Conservation (phyloP, 345 rosid genomes). For the Lepidium africanum region DNA sequence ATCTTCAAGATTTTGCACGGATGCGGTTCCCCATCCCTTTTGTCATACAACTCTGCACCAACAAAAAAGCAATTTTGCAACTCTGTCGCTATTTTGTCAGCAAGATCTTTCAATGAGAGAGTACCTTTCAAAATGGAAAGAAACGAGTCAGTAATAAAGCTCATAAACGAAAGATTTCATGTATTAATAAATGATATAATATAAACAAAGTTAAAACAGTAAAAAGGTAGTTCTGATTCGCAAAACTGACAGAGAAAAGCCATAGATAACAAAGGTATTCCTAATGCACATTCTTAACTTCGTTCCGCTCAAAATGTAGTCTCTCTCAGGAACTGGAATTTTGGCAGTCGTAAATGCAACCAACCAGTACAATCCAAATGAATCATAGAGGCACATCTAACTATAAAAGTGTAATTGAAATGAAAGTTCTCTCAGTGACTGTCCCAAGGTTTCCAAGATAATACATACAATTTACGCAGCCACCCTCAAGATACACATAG, state of each 20-base stretch:
- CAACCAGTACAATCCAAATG: neutral
- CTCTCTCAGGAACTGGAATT: neutral
- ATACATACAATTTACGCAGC: neutral
- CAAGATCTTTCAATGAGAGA: slow-evolving; percentile 83
- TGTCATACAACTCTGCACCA: slow-evolving; percentile 68
- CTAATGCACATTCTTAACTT: neutral
- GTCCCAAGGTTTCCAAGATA: neutral
- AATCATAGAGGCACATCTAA: slow-evolving; percentile 1
- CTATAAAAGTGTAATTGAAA: neutral
- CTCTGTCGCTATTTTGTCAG: slow-evolving; percentile 52
- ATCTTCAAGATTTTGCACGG: slow-evolving; percentile 62
- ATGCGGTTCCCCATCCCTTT: slow-evolving; percentile 40
- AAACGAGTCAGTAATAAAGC: neutral
- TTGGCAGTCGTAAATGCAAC: neutral
- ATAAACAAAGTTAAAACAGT: neutral
- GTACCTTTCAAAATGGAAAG: slow-evolving; percentile 47
- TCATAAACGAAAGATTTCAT: neutral
- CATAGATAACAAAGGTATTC: neutral
- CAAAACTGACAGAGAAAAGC: neutral
- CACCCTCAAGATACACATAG: neutral
- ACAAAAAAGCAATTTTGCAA: slow-evolving; percentile 46
- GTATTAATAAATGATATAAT: neutral
- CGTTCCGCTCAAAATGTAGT: neutral
- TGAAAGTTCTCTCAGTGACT: neutral
- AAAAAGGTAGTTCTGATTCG: neutral